Evolutionary conservation across 331 rosid genomes (phyloP).

Genomic region (Stylosanthes scabra): DNA sequence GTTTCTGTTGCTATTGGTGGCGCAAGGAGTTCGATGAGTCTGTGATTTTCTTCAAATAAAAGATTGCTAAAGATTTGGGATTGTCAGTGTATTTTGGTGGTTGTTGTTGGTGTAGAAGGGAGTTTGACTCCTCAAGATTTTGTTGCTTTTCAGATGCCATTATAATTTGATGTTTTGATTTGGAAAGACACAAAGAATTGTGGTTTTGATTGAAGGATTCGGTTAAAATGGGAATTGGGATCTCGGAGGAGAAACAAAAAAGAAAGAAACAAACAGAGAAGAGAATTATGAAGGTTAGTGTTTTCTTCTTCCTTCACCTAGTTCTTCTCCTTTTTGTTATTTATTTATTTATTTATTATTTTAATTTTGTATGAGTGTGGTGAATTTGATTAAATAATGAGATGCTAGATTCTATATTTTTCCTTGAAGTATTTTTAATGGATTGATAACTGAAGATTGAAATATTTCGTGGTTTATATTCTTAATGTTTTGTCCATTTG

Average conservation of each 20-base stretch:
- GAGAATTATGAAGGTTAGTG: background rate
- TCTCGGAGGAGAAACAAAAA: constrained; percentile 5
- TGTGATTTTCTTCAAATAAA: too few relatives aligned
- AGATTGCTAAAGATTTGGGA: constrained; percentile 11
- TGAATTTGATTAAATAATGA: too few relatives aligned
- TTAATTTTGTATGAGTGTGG: background rate
- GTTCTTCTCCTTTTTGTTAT: background rate
- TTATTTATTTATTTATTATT: background rate
- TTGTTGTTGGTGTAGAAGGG: constrained; percentile 62
- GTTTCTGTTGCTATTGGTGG: too few relatives aligned
- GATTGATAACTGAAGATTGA: too few relatives aligned
- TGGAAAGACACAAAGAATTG: background rate
- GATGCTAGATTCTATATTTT: too few relatives aligned
- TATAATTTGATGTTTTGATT: background rate
- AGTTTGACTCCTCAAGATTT: constrained; percentile 69
- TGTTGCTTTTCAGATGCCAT: constrained; percentile 52
- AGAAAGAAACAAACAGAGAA: too few relatives aligned
- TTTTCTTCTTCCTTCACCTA: background rate
- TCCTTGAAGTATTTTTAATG: too few relatives aligned
- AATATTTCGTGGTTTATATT: too few relatives aligned
- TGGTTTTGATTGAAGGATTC: background rate
- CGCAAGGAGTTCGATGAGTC: too few relatives aligned
- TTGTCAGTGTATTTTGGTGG: constrained; percentile 17
- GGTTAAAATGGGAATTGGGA: background rate
- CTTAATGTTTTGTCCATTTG: too few relatives aligned